Base-by-base conservation (phyloP, 2,329 filamentous ascomycete genomes). In the Amesomyces nigricolor region DNA sequence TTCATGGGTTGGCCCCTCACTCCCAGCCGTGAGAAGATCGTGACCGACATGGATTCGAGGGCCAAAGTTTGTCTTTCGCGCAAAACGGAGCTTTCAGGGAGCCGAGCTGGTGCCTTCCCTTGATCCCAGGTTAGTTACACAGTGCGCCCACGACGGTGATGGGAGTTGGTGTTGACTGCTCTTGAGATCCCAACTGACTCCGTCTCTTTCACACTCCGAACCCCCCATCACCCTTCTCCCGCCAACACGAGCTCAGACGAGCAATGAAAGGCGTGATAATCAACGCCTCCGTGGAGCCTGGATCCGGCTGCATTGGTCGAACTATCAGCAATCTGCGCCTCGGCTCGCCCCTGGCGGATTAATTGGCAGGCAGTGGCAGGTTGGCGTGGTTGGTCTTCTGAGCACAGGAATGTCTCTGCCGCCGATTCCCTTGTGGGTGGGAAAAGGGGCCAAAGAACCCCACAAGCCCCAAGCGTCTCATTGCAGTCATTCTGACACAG, bases 401-500 rank as follows among this genome's bases (percentile, higher is more conserved):
- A 26, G 22, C 22, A 26, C 22, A 26, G 44, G 30, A 7, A 38
- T 48, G 48, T 52, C 48, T 56, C 19, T 30, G 47, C 47, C 43
- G 17, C 47, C 48, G 37, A 56, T 51, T 19, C 17, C 17, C 44
- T 43, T 43, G 47, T 56, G 48, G 14, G 32, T 17, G 5, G 32
- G 42, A 19, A 42, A 48, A 56, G 17, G 29, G 26, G 29, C 37
- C 45, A 47, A 47, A 42, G 47, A 22, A 46, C n/a, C 16, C 38
- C 26, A 49, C 49, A 45, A 44, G 39, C 38, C 26, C 49, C 49
- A 45, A 44, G 39, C 54, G 55, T 57, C 51, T 46, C 42, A 53
- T 44, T 26, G 43, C 42, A 53, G 51, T 47, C 26, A 29, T 7
- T 29, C 16, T 4, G 8, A 8, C 37, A 35, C 51, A 47, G 51